Evolutionary conservation across 441 rosid species (phyloP).

Genomic region (Flueggea neowawraea): DNA sequence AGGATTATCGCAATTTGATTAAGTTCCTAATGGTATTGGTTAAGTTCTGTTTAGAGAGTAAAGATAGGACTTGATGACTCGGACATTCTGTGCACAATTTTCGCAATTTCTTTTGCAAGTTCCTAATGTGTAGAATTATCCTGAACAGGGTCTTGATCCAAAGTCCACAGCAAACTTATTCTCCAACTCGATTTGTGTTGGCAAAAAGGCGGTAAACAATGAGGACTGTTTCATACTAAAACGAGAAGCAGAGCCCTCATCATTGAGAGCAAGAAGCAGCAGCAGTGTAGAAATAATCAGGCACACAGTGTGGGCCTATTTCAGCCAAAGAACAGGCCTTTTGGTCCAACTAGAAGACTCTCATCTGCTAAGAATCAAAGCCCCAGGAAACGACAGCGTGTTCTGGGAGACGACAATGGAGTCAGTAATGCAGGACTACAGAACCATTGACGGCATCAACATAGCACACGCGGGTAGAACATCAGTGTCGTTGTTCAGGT

Average conservation of each 20-base stretch:
- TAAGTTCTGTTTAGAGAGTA: too few species aligned
- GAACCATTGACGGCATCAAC: conserved; percentile 66
- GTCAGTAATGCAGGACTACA: conserved; percentile 65
- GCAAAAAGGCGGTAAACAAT: conserved; percentile 43
- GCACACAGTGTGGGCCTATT: conserved; percentile 78
- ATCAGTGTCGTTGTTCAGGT: conserved; percentile 56
- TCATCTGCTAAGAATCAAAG: conserved; percentile 64
- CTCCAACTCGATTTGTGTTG: conserved; percentile 49
- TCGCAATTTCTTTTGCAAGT: too few species aligned
- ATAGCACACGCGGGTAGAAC: conserved; percentile 80
- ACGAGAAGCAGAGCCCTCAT: conserved; percentile 44
- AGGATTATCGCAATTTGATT: too few species aligned
- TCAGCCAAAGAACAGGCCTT: conserved; percentile 87
- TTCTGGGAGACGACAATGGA: conserved; percentile 96
- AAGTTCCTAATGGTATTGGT: too few species aligned
- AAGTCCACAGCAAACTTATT: conserved; percentile 76
- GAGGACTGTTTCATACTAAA: conserved; percentile 61
- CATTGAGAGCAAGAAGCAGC: conserved; percentile 50
- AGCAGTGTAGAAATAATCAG: conserved; percentile 51
- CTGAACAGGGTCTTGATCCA: conserved; percentile 86
- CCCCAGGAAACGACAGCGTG: conserved; percentile 39
- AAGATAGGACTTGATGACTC: too few species aligned
- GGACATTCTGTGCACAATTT: too few species aligned
- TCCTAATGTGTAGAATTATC: background rate
- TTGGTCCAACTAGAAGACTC: conserved; percentile 72